phyloP scores from a whole-genome alignment of 305 asterid genomes.

The Solanum hybrid region DNA sequence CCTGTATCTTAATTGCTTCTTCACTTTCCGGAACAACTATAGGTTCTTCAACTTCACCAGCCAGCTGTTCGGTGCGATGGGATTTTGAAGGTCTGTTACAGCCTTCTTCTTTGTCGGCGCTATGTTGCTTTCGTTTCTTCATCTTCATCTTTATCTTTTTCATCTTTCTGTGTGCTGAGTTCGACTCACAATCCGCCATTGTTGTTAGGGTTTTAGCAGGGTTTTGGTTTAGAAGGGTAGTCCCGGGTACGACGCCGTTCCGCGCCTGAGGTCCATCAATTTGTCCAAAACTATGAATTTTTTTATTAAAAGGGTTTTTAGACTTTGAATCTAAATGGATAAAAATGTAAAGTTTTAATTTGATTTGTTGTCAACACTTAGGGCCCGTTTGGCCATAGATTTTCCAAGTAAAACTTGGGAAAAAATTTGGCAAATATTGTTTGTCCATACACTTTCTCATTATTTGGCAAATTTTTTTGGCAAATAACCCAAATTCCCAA shows the following conservation, averaged over 20 bases:
- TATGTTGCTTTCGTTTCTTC: slow-evolving; percentile 46
- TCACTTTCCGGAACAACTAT: slow-evolving; percentile 8
- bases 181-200: slow-evolving; percentile 21
- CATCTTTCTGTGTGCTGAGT: slow-evolving; percentile 1
- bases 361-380: not conserved
- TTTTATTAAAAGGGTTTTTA: not conserved
- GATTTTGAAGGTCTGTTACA: slow-evolving; percentile 21
- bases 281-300: not conserved
- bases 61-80: slow-evolving; percentile 18
- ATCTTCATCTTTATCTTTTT: slow-evolving; percentile 14
- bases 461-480: no score
- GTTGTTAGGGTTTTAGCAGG: not conserved
- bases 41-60: not conserved
- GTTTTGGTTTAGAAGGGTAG: slow-evolving; percentile 7
- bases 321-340: not conserved
- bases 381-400: no score
- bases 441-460: no score
- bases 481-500: no score
- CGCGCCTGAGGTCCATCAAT: not conserved
- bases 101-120: slow-evolving; percentile 10
- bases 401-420: no score
- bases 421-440: no score
- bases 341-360: no score
- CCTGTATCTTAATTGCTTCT: slow-evolving; percentile 11
- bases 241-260: not conserved